Conservation (phyloP, 371 early-diverging fungal genomes). For the Rhizopus delemar region DNA sequence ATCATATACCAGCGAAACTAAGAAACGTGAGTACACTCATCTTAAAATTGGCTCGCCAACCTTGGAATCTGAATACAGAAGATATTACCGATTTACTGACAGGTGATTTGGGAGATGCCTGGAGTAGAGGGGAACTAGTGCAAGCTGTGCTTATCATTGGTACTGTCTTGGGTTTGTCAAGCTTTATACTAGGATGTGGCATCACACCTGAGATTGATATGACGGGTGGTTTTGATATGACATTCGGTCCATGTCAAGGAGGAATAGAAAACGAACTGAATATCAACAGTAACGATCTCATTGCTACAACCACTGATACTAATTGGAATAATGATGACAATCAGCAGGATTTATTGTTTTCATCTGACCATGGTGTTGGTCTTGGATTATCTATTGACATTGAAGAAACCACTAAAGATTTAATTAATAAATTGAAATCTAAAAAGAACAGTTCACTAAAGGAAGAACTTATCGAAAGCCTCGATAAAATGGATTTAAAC, state of each 20-base stretch:
- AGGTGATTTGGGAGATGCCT: constrained; percentile 42
- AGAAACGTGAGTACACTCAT: constrained; percentile 51
- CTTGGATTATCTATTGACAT: constrained; percentile 30
- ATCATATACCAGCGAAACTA: constrained; percentile 56
- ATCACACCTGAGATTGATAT: constrained; percentile 69
- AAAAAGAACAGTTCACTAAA: constrained; percentile 33
- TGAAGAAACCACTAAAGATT: constrained; percentile 21
- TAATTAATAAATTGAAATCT: constrained; percentile 40
- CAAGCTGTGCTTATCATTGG: constrained; percentile 62
- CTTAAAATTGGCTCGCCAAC: constrained; percentile 59
- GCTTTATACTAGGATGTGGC: constrained; percentile 64
- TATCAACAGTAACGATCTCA: neutral
- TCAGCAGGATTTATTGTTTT: constrained; percentile 1
- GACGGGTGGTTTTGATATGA: constrained; percentile 47
- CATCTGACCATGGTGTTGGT: constrained; percentile 34
- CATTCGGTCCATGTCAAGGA: constrained; percentile 18
- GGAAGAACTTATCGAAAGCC: constrained; percentile 40
- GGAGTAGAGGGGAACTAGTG: constrained; percentile 65
- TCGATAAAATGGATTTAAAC: constrained; percentile 29
- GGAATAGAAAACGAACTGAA: constrained; percentile 50
- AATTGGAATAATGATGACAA: no score
- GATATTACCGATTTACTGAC: constrained; percentile 49
- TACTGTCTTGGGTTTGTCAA: constrained; percentile 60
- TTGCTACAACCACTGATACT: no score
- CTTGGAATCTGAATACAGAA: constrained; percentile 56